phyloP scores from a whole-genome alignment of 768 basidiomycete species.

The Rubroboletus satanas region DNA sequence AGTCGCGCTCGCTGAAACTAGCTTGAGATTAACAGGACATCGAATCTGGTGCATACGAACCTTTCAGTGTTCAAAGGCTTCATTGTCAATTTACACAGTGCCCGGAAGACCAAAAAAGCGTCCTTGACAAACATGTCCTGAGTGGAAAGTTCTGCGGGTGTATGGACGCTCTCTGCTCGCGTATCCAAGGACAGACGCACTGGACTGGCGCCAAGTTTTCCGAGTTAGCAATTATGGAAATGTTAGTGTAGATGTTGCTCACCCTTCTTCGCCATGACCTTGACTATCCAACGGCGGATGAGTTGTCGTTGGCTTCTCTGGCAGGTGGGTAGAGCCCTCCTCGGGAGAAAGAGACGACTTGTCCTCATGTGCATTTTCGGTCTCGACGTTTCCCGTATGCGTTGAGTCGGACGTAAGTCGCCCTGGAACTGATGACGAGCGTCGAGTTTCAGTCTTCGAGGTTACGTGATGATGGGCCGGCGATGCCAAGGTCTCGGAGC shows the following conservation, averaged over 20 bases:
- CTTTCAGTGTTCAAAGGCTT: conserved; percentile 93
- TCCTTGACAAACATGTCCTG: conserved; percentile 95
- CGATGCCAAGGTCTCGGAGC: conserved; percentile 20
- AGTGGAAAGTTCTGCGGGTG: conserved; percentile 52
- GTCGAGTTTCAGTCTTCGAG: conserved; percentile 9
- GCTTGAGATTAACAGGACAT: conserved; percentile 13
- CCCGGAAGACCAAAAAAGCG: conserved; percentile 95
- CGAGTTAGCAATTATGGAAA: conserved; percentile 1
- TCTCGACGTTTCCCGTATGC: not conserved
- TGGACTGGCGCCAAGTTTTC: conserved; percentile 23
- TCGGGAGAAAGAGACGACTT: not conserved
- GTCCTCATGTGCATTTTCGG: conserved; percentile 1
- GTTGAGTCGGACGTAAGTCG: not conserved
- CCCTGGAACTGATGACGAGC: conserved; percentile 8
- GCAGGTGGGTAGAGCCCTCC: not conserved
- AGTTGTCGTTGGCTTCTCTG: not conserved
- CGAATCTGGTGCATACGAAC: conserved; percentile 39
- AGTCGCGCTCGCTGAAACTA: conserved; percentile 76
- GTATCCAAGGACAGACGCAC: conserved; percentile 22
- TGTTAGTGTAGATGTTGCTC: conserved; percentile 4
- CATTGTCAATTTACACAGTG: conserved; percentile 97
- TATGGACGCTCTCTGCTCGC: conserved; percentile 13
- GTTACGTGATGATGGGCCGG: conserved; percentile 2
- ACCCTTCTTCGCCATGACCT: conserved; percentile 18
- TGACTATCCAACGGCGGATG: conserved; percentile 2